phyloP scores from a whole-genome alignment of 1,139 yeast species.

The Wickerhamomyces sp. region DNA sequence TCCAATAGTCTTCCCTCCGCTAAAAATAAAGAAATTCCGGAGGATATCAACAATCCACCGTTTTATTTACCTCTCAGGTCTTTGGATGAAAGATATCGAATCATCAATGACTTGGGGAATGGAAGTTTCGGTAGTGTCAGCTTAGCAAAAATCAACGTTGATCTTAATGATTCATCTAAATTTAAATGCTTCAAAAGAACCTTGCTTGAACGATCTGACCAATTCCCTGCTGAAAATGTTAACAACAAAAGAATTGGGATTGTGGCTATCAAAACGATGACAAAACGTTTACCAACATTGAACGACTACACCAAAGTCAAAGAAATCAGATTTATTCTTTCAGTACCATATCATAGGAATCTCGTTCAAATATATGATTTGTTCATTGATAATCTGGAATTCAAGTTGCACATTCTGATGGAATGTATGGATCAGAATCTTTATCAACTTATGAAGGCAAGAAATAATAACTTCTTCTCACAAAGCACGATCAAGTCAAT shows the following conservation, averaged over 20 bases:
- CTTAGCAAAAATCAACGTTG: slow-evolving; percentile 45
- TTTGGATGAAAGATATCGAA: slow-evolving; percentile 42
- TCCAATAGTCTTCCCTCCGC: slow-evolving; percentile 5
- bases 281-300: slow-evolving; percentile 42
- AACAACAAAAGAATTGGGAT: slow-evolving; percentile 35
- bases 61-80: slow-evolving; percentile 39
- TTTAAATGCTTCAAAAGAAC: slow-evolving; percentile 33
- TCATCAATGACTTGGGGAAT: slow-evolving; percentile 55
- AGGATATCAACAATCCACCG: slow-evolving; percentile 34
- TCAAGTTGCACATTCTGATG: slow-evolving; percentile 76
- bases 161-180: slow-evolving; percentile 19
- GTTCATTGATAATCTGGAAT: slow-evolving; percentile 58
- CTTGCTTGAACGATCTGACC: slow-evolving; percentile 35
- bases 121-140: slow-evolving; percentile 79
- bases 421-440: slow-evolving; percentile 83
- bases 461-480: slow-evolving; percentile 50
- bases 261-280: slow-evolving; percentile 86
- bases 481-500: slow-evolving; percentile 59
- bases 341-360: slow-evolving; percentile 68
- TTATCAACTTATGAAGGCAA: slow-evolving; percentile 61
- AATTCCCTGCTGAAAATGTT: slow-evolving; percentile 25
- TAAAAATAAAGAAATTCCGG: slow-evolving; percentile 21
- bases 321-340: slow-evolving; percentile 67
- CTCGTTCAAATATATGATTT: slow-evolving; percentile 74
- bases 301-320: slow-evolving; percentile 62